phyloP scores from a whole-genome alignment of 2,329 filamentous ascomycete species.

The Lasiodiplodia theobromae region DNA sequence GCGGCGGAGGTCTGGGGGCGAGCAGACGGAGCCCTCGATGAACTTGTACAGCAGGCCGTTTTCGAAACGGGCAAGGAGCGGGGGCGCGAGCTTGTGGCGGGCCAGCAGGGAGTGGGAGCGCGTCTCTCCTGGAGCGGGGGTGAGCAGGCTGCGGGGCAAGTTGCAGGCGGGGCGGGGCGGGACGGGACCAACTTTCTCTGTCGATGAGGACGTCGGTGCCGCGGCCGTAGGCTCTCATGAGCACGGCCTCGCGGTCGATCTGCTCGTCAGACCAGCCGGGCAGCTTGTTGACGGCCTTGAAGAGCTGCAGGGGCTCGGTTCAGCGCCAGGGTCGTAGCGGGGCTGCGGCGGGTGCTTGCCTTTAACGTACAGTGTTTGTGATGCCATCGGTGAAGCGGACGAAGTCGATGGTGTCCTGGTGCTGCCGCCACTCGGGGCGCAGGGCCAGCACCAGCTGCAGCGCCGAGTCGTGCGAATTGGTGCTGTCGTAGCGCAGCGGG shows the following conservation, averaged over 20 bases:
- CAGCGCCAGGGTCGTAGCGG: conserved; percentile 20
- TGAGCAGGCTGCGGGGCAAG: conserved; percentile 7
- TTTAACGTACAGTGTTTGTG: conserved; percentile 79
- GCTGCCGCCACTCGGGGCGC: conserved; percentile 80
- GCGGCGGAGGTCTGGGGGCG: conserved; percentile 78
- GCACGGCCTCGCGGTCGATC: conserved; percentile 82
- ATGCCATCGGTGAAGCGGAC: conserved; percentile 96
- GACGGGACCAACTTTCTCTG: conserved; percentile 73
- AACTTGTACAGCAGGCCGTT: conserved; percentile 97
- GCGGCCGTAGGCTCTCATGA: conserved; percentile 92
- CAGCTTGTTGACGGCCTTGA: conserved; percentile 76
- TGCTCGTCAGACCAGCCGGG: conserved; percentile 76
- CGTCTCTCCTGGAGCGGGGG: conserved; percentile 58
- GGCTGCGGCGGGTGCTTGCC: conserved; percentile 24
- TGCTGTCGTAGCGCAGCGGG: conserved; percentile 77
- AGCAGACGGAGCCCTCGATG: conserved; percentile 80
- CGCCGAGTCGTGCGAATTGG: conserved; percentile 80
- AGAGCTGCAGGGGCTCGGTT: conserved; percentile 55
- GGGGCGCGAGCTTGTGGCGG: conserved; percentile 80
- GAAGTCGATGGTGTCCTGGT: conserved; percentile 79
- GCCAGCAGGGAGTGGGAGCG: conserved; percentile 84
- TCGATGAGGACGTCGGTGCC: conserved; percentile 96
- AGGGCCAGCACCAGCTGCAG: conserved; percentile 79
- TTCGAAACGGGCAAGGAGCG: conserved; percentile 87
- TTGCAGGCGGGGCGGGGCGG: conserved; percentile 8